Conservation (phyloP, 129 eudicot genomes). For the Chrysanthemum seticuspe region DNA sequence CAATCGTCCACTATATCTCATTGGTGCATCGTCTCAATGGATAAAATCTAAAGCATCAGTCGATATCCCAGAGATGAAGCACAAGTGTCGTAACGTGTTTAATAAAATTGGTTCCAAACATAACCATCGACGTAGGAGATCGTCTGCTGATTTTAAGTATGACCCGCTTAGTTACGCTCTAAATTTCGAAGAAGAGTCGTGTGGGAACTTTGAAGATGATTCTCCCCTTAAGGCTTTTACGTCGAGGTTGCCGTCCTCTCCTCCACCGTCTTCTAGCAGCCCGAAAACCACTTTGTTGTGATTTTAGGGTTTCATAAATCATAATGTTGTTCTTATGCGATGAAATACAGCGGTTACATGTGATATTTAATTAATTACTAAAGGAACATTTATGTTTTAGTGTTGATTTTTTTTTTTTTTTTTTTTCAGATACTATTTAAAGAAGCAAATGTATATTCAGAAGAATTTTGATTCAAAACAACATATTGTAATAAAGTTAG, state of each 20-base stretch:
- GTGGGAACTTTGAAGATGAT: conserved; percentile 32
- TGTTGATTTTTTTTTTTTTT: too few species aligned
- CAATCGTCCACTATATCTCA: conserved; percentile 23
- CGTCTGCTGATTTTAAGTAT: conserved; percentile 61
- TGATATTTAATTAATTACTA: too few species aligned
- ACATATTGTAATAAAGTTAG: too few species aligned
- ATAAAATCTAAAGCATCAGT: conserved; percentile 27
- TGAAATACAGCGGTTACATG: too few species aligned
- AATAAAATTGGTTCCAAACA: conserved; percentile 21
- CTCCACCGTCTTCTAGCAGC: conserved; percentile 14
- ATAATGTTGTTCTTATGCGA: too few species aligned
- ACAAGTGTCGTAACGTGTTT: conserved; percentile 48
- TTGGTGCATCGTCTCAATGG: conserved; percentile 37
- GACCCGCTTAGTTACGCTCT: conserved; percentile 67
- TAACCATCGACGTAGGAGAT: conserved; percentile 39
- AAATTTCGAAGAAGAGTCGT: conserved; percentile 60
- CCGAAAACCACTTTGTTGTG: conserved; percentile 1
- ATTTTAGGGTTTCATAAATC: not conserved
- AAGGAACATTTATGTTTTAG: too few species aligned
- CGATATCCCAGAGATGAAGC: conserved; percentile 40
- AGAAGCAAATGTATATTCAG: too few species aligned
- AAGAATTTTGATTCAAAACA: too few species aligned
- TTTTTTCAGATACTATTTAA: too few species aligned
- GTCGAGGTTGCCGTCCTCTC: conserved; percentile 48
- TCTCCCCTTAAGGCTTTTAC: conserved; percentile 39